Evolutionary conservation across 2,329 filamentous ascomycete species (phyloP).

Genomic region (Arthrocladium fulminans): DNA sequence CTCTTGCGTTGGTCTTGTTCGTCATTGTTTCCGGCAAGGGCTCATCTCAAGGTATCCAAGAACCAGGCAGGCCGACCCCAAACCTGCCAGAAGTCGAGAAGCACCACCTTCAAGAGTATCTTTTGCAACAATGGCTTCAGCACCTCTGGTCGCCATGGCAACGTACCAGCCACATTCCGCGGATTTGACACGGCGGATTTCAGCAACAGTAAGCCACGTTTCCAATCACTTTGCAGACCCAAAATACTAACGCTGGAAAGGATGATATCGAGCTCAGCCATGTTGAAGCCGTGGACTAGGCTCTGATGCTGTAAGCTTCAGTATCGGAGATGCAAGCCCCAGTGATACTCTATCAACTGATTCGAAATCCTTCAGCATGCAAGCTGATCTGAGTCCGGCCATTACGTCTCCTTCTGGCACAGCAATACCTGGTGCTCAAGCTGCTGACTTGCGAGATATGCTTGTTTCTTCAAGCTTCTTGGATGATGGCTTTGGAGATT

Average conservation of each 20-base stretch:
- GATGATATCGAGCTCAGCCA: slow-evolving; percentile 1
- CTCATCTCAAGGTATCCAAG: slow-evolving; percentile 16
- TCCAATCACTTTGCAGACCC: not conserved
- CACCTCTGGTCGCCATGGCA: slow-evolving; percentile 9
- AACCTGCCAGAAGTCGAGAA: not conserved
- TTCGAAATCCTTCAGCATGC: not conserved
- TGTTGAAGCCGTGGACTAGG: not conserved
- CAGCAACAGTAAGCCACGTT: not conserved
- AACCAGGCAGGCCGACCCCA: not conserved
- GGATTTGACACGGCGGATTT: not conserved
- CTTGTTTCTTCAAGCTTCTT: not conserved
- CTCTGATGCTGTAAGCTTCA: not conserved
- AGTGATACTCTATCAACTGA: not conserved
- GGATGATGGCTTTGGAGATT: not conserved
- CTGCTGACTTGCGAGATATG: not conserved
- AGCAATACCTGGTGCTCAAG: not conserved
- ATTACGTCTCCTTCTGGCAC: not conserved
- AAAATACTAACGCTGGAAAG: not conserved
- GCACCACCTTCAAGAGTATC: slow-evolving; percentile 14
- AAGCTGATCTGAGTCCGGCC: not conserved
- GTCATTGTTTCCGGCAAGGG: slow-evolving; percentile 26
- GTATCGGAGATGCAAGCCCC: not conserved
- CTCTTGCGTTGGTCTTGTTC: slow-evolving; percentile 28
- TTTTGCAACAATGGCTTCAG: slow-evolving; percentile 30
- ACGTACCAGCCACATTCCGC: not conserved